A percentile compares a stretch with the other conserved stretches of the same genome.
Conservation (phyloP, 352 stramenopile species). For the Phytophthora multivora region DNA sequence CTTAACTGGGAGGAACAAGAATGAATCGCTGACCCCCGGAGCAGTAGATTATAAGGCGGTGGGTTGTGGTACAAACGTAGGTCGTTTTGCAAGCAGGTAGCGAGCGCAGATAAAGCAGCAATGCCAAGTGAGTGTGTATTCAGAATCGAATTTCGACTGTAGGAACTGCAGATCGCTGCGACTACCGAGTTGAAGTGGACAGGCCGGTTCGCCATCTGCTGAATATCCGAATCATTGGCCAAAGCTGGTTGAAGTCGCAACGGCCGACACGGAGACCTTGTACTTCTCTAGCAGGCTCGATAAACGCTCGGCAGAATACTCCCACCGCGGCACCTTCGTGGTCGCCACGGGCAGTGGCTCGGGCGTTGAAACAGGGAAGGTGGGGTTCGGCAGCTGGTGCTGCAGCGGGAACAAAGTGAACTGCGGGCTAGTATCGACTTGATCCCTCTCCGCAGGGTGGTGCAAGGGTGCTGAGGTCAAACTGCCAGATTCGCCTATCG, state of each 20-base stretch:
- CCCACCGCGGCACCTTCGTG: slow-evolving; percentile 27
- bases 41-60: slow-evolving; percentile 33
- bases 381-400: slow-evolving; percentile 30
- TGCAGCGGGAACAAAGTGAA: slow-evolving; percentile 30
- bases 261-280: slow-evolving; percentile 53
- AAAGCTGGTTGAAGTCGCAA: slow-evolving; percentile 15
- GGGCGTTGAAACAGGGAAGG: slow-evolving; percentile 12
- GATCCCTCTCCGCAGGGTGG: slow-evolving; percentile 23
- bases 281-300: slow-evolving; percentile 68
- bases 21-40: slow-evolving; percentile 19
- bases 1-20: slow-evolving; percentile 82
- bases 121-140: slow-evolving; percentile 29
- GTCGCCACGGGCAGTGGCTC: background rate
- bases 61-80: background rate
- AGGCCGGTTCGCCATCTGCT: slow-evolving; percentile 7
- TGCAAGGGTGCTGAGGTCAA: slow-evolving; percentile 17
- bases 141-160: background rate
- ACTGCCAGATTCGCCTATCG: background rate
- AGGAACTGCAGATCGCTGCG: background rate
- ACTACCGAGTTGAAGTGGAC: slow-evolving; percentile 27
- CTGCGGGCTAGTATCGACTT: slow-evolving; percentile 15
- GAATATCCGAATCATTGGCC: background rate
- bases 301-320: slow-evolving; percentile 67
- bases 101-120: slow-evolving; percentile 14
- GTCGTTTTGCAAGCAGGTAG: slow-evolving; percentile 13